Conservation (phyloP, 129 eudicot species). For the Lactuca saligna region DNA sequence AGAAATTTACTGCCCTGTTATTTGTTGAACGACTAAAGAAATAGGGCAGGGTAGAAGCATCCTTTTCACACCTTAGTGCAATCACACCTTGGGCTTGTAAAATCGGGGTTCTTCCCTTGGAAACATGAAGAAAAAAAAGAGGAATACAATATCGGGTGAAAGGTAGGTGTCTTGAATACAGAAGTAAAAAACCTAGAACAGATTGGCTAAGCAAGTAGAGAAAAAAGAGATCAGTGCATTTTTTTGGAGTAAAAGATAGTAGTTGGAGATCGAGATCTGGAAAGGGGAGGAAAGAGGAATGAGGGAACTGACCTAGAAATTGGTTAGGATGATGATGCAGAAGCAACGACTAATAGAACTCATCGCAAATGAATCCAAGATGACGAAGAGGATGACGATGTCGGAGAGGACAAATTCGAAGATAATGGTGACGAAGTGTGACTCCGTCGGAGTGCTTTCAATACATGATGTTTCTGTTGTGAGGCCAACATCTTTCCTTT, state of each 20-base stretch:
- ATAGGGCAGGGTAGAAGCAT: no score
- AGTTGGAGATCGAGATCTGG: no score
- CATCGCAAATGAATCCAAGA: constrained; percentile 86
- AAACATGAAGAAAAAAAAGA: background rate
- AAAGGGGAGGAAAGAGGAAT: constrained; percentile 17
- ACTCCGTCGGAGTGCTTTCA: constrained; percentile 73
- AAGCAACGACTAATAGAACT: constrained; percentile 65
- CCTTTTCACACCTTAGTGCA: no score
- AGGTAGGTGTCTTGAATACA: no score
- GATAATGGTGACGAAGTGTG: constrained; percentile 53
- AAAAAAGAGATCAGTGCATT: no score
- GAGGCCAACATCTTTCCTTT: no score
- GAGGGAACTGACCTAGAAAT: constrained; percentile 65
- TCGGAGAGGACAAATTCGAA: constrained; percentile 41
- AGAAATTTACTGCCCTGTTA: no score
- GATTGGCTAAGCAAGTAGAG: no score
- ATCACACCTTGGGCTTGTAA: no score
- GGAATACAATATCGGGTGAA: background rate
- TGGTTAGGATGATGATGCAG: constrained; percentile 60
- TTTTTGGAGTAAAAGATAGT: no score
- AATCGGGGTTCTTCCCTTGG: background rate
- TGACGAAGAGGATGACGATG: constrained; percentile 49
- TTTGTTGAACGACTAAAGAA: no score
- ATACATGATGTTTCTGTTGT: constrained; percentile 65
- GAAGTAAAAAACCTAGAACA: no score